Base-by-base conservation (phyloP, 768 basidiomycete species). In the Leucocoprinus sp. region DNA sequence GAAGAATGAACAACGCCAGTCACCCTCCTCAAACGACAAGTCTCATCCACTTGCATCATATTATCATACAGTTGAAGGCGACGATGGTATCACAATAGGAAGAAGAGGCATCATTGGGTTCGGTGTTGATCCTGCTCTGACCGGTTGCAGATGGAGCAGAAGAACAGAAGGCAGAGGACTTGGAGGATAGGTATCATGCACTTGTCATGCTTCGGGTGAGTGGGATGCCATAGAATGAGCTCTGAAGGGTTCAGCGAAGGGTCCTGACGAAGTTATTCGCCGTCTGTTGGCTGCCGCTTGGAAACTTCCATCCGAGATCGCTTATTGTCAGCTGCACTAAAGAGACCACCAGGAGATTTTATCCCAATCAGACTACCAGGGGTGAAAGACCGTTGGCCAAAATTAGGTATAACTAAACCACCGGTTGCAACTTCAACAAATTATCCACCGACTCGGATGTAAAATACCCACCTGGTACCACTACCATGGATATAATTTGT, bases 71-170 rank as follows among this genome's bases (percentile, higher is more conserved):
- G 73, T 72, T 9, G 79, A 78, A 5, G 74, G 59, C 2, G 82
- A 80, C 5, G 82, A 78, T 18, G 85, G 62, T 5, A 82, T 83
- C 17, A 79, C 72, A 50, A 86, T 85, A 0, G 82, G 82, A 38
- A 84, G 84, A 1, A 86, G 68, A 1, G 79, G 70, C 35, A 83
- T 52, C 15, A 54, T 57, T 5, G 68, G 65, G 7, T 56, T 57
- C 29, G 53, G 58, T 41, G 59, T 61, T 41, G 75, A 63, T 0
- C 76, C 74, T 9, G 66, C 64, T 12, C 84, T 84, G 40, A 84
- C 71, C 8, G 84, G 84, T 19, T 81, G 73, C 35, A 84, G 84
- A 57, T 85, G 85, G 19, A 82, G 82, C 33, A 84, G 85, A 26
- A 88, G 69, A 5, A 75, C 73, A 23, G 72, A 70, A 5, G 80